A percentile compares a stretch with the other conserved stretches of the same genome.
Conservation (phyloP, 2,329 filamentous ascomycete species). For the Zelopaecilomyces penicillatus region DNA sequence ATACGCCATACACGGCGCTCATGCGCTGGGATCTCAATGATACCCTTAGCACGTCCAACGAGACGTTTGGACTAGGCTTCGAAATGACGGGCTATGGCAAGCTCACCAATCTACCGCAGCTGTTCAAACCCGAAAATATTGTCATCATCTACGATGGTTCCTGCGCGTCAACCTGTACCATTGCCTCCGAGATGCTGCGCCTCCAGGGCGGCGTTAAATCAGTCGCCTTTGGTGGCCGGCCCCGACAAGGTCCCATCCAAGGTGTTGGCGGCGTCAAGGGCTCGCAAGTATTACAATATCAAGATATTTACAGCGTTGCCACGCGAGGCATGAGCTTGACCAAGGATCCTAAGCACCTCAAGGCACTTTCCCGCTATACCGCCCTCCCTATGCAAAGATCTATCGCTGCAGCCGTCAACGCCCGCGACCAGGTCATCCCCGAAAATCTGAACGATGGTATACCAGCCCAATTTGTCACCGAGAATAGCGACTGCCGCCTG, state of each 20-base stretch:
- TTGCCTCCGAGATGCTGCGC: constrained; percentile 47
- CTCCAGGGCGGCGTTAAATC: constrained; percentile 45
- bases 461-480: constrained; percentile 40
- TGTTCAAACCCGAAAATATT: constrained; percentile 50
- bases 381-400: constrained; percentile 25
- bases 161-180: constrained; percentile 50
- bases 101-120: constrained; percentile 30
- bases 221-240: constrained; percentile 41
- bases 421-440: constrained; percentile 30
- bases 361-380: constrained; percentile 23
- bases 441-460: constrained; percentile 29
- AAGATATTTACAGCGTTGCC: constrained; percentile 19
- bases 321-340: constrained; percentile 15
- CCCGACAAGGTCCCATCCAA: constrained; percentile 40
- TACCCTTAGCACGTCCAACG: constrained; percentile 31
- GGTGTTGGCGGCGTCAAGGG: constrained; percentile 47
- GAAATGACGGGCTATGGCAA: constrained; percentile 39
- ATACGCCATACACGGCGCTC: constrained; percentile 45
- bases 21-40: constrained; percentile 44
- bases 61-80: constrained; percentile 13
- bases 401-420: constrained; percentile 26
- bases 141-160: constrained; percentile 51
- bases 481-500: constrained; percentile 41
- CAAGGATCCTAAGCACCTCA: constrained; percentile 17
- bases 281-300: constrained; percentile 28